Conservation (phyloP, 192 early-diverging fungal genomes). For the Backusella parvicylindrica region DNA sequence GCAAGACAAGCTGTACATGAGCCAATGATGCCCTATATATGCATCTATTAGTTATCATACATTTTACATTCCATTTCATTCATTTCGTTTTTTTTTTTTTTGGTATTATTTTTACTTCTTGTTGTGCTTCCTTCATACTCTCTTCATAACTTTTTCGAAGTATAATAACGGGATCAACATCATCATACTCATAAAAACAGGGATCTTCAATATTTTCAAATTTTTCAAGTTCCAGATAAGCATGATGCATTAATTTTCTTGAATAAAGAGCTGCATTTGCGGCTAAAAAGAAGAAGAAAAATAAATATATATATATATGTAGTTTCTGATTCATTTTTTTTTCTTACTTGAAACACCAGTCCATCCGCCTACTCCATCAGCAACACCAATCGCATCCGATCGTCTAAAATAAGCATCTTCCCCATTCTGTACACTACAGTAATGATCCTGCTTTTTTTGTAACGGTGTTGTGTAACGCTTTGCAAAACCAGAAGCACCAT, state of each 20-base stretch:
- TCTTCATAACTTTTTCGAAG: constrained; percentile 77
- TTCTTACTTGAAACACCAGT: constrained; percentile 23
- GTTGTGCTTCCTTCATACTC: constrained; percentile 66
- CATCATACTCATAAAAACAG: constrained; percentile 74
- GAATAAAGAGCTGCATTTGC: constrained; percentile 94
- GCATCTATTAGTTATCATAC: no score
- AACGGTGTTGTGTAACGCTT: constrained; percentile 18
- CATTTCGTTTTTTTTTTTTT: no score
- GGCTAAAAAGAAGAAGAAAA: constrained; percentile 41
- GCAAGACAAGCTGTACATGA: constrained; percentile 92
- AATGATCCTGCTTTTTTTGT: constrained; percentile 40
- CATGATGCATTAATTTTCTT: constrained; percentile 93
- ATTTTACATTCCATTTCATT: no score
- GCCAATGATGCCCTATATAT: constrained; percentile 72
- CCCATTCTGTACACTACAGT: constrained; percentile 71
- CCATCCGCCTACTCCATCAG: constrained; percentile 98
- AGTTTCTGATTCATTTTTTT: not conserved
- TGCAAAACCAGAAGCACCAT: constrained; percentile 24
- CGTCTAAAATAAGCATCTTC: constrained; percentile 94
- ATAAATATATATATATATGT: not conserved
- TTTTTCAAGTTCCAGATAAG: constrained; percentile 77
- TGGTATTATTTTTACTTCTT: constrained; percentile 50
- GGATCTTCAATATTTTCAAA: constrained; percentile 81
- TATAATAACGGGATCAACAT: constrained; percentile 79
- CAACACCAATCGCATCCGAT: constrained; percentile 85